Base-by-base conservation (phyloP, 2,329 filamentous ascomycete genomes). In the Stachybotrys echinatus region DNA sequence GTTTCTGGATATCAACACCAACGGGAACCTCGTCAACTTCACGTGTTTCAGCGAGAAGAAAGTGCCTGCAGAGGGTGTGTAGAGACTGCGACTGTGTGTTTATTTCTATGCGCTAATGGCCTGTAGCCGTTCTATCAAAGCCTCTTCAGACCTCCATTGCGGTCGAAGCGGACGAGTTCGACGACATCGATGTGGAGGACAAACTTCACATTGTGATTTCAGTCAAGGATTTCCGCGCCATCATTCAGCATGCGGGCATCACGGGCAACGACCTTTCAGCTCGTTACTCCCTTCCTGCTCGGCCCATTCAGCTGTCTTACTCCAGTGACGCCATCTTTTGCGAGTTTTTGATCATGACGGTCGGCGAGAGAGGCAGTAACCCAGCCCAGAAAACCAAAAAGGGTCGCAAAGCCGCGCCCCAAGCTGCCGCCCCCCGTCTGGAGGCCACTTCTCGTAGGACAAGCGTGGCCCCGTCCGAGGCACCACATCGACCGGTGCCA, bases 41-140 rank as follows among this genome's bases (percentile, higher is more conserved):
- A 89, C 87, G 22, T 91, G 87, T 62, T 92, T 88, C 60, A 91
- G 87, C 1, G 88, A 92, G 64, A 92, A 89, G 69, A 82, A 87
- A 8, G 78, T 84, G 50, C 85, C 84, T 57, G 83, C 85, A 45
- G 71, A 74, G 50, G 66, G 71, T 70, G 54, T 12, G 66, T 61
- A 34, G 42, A 1, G 39, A 3, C 17, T 6, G 3, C n/a, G 3
- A n/a, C 18, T 14, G 20, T 7, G 4, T 10, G 39, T 10, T 40
- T 47, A 45, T 19, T 49, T 47, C 12, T 21, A 18, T 48, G 55
- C 48, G 57, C 55, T 46, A 58, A 50, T 43, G 20, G 12, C 12
- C 5, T 23, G 18, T 47, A 87, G 87, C 88, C 59, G 83, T 90
- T 17, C 69, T 92, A 42, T 91, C 89, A 63, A 89, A 92, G 61